Percentiles rank a stretch among this genome's conserved stretches.
These are phyloP conservation scores for Smallanthus sonchifolius DNA, from an alignment of 129 eudicot species.

Conservation along the genomic window DNA sequence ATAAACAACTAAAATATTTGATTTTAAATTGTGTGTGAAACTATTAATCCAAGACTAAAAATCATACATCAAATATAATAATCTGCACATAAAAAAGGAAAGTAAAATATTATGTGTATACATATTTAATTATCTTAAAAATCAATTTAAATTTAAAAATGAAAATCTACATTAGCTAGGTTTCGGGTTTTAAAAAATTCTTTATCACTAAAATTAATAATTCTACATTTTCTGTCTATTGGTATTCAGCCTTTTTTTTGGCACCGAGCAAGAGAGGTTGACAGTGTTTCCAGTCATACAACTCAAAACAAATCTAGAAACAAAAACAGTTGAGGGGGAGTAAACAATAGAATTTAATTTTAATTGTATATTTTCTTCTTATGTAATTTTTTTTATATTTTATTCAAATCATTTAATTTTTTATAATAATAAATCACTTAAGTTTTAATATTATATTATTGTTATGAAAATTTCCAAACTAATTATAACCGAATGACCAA, in stretches of 20 bases:
- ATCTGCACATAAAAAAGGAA: too few species aligned
- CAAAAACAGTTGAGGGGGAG: conserved; percentile 6
- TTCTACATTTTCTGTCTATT: too few species aligned
- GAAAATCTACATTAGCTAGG: too few species aligned
- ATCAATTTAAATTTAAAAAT: too few species aligned
- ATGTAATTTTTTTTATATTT: neutral
- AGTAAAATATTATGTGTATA: too few species aligned
- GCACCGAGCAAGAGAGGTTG: neutral
- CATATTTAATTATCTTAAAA: too few species aligned
- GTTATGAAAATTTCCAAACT: neutral
- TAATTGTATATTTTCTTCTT: neutral
- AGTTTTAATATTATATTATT: neutral
- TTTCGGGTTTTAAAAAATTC: too few species aligned
- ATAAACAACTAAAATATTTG: too few species aligned
- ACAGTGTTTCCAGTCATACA: conserved; percentile 7
- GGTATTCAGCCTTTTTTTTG: neutral
- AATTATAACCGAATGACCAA: neutral
- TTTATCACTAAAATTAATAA: too few species aligned
- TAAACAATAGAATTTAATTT: neutral
- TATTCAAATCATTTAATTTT: neutral
- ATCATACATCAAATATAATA: too few species aligned
- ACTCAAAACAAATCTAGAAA: conserved; percentile 1
- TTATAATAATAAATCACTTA: neutral
- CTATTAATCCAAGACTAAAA: too few species aligned
- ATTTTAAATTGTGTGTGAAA: too few species aligned